These are phyloP conservation scores for Corymbia citriodora DNA, from an alignment of 441 rosid species.

Conservation along the genomic window DNA sequence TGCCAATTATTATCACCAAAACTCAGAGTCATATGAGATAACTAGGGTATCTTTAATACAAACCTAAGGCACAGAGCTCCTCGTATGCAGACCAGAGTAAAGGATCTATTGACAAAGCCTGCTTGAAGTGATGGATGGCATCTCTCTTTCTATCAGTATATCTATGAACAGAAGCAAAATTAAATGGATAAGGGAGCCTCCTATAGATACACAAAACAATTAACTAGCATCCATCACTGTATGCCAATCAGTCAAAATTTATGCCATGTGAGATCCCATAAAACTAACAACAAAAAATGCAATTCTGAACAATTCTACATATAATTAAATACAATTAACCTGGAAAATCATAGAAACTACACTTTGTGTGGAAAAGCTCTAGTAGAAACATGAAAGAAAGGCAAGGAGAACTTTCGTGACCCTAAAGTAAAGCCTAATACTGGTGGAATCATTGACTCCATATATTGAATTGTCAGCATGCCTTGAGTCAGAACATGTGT, in stretches of 20 bases:
- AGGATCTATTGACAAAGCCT: slow-evolving; percentile 84
- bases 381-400: not conserved
- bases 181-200: not conserved
- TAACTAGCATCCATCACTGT: not conserved
- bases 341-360: not conserved
- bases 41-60: slow-evolving; percentile 6
- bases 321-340: not conserved
- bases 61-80: slow-evolving; percentile 89
- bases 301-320: not conserved
- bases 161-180: slow-evolving; percentile 38
- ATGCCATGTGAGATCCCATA: not conserved
- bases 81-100: slow-evolving; percentile 93
- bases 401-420: not conserved
- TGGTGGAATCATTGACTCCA: not conserved
- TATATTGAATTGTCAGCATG: not conserved
- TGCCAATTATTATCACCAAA: not conserved
- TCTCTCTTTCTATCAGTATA: slow-evolving; percentile 85
- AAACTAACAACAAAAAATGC: not conserved
- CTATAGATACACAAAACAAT: not conserved
- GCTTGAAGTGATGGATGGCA: slow-evolving; percentile 78
- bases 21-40: not conserved
- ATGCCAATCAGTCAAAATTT: not conserved
- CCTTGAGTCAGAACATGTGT: not conserved
- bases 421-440: not conserved
- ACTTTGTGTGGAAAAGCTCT: not conserved